Conservation (phyloP, 2,329 filamentous ascomycete genomes). For the Exophiala spinifera region DNA sequence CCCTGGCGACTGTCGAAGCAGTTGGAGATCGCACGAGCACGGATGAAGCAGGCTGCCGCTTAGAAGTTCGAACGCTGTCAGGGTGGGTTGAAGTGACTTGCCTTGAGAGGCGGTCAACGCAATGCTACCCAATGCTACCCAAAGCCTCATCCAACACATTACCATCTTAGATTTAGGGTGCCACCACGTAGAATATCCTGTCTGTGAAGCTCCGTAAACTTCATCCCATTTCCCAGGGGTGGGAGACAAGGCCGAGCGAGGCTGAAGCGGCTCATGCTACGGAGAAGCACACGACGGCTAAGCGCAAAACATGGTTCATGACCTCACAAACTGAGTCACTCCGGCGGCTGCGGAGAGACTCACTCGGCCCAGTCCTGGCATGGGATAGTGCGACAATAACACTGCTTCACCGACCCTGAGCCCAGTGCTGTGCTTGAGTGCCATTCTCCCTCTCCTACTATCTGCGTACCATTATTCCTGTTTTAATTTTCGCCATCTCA, state of each 20-base stretch:
- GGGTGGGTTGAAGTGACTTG: not conserved
- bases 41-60: not conserved
- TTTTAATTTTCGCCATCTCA: not conserved
- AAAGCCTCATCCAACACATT: not conserved
- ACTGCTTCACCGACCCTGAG: constrained; percentile 19
- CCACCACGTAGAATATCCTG: no score
- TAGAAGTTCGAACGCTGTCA: not conserved
- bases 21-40: constrained; percentile 8
- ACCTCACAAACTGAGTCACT: no score
- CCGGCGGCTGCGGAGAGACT: not conserved
- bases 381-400: constrained; percentile 8
- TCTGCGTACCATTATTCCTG: not conserved
- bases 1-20: constrained; percentile 22
- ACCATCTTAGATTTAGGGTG: no score
- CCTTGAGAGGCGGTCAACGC: no score
- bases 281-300: not conserved
- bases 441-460: not conserved
- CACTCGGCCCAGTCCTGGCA: constrained; percentile 1
- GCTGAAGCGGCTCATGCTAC: not conserved
- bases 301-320: not conserved
- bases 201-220: no score
- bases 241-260: not conserved
- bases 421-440: not conserved
- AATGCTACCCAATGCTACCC: not conserved
- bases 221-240: no score